Base-by-base conservation (phyloP, 2,329 filamentous ascomycete genomes). In the Cladosporium phlei region DNA sequence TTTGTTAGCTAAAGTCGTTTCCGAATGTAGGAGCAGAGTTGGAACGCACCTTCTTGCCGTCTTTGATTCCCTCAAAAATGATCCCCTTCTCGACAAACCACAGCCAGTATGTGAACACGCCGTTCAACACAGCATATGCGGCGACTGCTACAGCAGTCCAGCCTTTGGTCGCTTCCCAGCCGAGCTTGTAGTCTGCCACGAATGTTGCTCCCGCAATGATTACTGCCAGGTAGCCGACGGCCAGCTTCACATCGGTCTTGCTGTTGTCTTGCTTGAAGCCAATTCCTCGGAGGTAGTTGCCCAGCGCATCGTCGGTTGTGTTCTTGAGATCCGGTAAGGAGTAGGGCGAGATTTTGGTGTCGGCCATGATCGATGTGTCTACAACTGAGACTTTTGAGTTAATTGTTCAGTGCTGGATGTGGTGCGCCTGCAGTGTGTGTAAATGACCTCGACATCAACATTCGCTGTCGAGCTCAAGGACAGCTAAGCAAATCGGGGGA, bases 221-320 rank as follows among this genome's bases (percentile, higher is more conserved):
- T 59, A 97, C 89, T 51, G 89, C 86, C 16, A 75, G 69, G 70
- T 94, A 97, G 53, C 93, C 93, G 7, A 98, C 75, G 0, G 74
- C 77, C 35, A 98, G 82, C 45, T 88, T 87, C 38, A 94, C 79
- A 62, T 97, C 90, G 59, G 83, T 81, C 38, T 93, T 82, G 48
- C 70, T 77, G 71, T 97, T 85, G 54, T 86, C 83, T 69, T 95
- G 89, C 53, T 73, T 78, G 75, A 96, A 96, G 56, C 77, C 83
- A 65, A 97, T 82, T 24, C 82, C 86, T 69, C 88, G 91, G 53
- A 98, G 82, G 73, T 97, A 97, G 70, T 93, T 89, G 49, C 86
- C 82, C 50, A 98, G 83, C 48, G 90, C 88, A 70, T 98, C 93
- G 72, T 98, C 93, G 56, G 87, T 88, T 29, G 90, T 94, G 72